phyloP scores from a whole-genome alignment of 495 filamentous ascomycete genomes.

The Terfezia boudieri region DNA sequence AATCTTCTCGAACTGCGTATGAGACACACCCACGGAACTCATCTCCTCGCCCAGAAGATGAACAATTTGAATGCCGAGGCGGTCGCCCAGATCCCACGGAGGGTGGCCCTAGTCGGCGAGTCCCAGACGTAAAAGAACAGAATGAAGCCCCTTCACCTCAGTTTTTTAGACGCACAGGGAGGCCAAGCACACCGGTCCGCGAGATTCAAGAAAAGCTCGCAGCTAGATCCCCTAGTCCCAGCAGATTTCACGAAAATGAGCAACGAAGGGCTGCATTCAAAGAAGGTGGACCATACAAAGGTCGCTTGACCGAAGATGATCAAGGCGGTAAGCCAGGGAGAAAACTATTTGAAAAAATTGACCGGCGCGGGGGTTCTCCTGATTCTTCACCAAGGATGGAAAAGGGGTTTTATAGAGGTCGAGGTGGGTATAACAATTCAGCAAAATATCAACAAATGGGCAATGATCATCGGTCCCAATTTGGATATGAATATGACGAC shows the following conservation, averaged over 20 bases:
- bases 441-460: neutral
- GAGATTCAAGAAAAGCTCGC: neutral
- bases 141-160: neutral
- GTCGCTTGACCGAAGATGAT: neutral
- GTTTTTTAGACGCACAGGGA: neutral
- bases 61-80: neutral
- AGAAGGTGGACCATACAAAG: neutral
- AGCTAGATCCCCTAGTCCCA: neutral
- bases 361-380: neutral
- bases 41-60: neutral
- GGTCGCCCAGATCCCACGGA: neutral
- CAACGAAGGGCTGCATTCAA: neutral
- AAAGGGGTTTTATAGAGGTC: neutral
- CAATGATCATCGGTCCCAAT: neutral
- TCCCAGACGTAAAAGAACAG: neutral
- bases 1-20: conserved; percentile 4
- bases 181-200: neutral
- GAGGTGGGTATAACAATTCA: neutral
- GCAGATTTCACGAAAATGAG: neutral
- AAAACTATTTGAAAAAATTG: neutral
- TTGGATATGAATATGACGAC: neutral
- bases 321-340: neutral
- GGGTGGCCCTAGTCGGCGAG: neutral
- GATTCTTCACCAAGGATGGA: neutral
- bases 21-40: neutral